Evolutionary conservation across 1,139 yeast genomes (phyloP), one percentile per base, ranked within the genome.

Genomic region (Nakaseomyces bracarensis): DNA sequence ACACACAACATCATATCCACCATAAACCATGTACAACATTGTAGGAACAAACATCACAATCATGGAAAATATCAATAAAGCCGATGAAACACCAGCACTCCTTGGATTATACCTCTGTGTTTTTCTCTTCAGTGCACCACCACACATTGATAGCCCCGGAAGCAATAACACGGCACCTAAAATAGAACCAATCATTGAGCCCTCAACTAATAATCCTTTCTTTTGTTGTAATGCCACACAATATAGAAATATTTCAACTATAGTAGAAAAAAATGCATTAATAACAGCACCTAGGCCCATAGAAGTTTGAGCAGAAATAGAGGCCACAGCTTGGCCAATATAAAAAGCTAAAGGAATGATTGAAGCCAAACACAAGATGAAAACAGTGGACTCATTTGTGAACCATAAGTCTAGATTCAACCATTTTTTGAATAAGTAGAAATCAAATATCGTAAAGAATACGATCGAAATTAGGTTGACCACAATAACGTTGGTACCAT

Each of bases 211-310:
- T 46, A 79, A 77, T 2, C 95, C 95, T 58, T 93, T 91, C 1
- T 80, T 74, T 59, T 87, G 95, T 44, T 75, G 71, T 48, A 91
- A 68, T 0, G 99, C 98, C 18, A 91, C 95, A 61, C 95, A 82
- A 60, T 91, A 91, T 41, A 91, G 68, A 61, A 82, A 91, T 20
- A 91, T 85, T 60, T 91, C 99, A 11, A 91, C 97, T 41, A 93
- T 74, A 0, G 98, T 89, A 1, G 98, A 89, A 70, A 91, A 91
- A 56, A 93, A 89, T 1, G 99, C 99, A 63, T 91, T 91, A 53
- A 91, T 87, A 1, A 89, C 96, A 1, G 99, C 98, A 68, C 98
- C 98, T 50, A 91, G 80, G n/a, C 97, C 96, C 97, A 91, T 91
- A 0, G 97, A 89, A 1, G 96, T 86, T 65, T 93, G 98, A 0